Percentiles rank a stretch among this genome's conserved stretches.
Conservation (phyloP, 2,329 filamentous ascomycete genomes). For the Didymella segeticola region DNA sequence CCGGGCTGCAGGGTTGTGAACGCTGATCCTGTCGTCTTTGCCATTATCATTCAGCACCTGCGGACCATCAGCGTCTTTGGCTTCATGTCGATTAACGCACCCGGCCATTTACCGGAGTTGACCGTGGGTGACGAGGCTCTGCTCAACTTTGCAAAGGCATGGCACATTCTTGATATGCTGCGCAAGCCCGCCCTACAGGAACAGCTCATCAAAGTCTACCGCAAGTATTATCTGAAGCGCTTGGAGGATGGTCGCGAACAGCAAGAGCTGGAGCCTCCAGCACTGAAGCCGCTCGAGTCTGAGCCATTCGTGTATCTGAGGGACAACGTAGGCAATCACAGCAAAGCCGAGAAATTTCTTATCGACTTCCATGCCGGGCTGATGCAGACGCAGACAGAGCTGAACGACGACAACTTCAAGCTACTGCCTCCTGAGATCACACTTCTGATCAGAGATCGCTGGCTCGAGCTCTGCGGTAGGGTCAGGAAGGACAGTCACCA, state of each 20-base stretch:
- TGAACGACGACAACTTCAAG: background rate
- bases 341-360: background rate
- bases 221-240: background rate
- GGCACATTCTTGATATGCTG: slow-evolving; percentile 22
- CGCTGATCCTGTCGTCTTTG: background rate
- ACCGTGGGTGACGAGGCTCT: slow-evolving; percentile 5
- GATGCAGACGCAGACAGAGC: background rate
- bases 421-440: background rate
- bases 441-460: background rate
- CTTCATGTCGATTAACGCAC: background rate
- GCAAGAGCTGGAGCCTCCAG: background rate
- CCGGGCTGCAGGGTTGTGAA: slow-evolving; percentile 6
- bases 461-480: background rate
- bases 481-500: background rate
- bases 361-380: slow-evolving; percentile 1
- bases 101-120: slow-evolving; percentile 8
- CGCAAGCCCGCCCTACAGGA: slow-evolving; percentile 17
- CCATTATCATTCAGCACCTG: slow-evolving; percentile 5
- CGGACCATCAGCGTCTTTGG: background rate
- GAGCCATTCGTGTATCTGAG: background rate
- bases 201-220: slow-evolving; percentile 20
- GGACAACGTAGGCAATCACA: background rate
- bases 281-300: background rate
- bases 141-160: slow-evolving; percentile 23
- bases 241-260: background rate